Evolutionary conservation across 208 protist species (phyloP), one percentile per base, ranked within the genome.

Genomic region (Porcisia hertigi): DNA sequence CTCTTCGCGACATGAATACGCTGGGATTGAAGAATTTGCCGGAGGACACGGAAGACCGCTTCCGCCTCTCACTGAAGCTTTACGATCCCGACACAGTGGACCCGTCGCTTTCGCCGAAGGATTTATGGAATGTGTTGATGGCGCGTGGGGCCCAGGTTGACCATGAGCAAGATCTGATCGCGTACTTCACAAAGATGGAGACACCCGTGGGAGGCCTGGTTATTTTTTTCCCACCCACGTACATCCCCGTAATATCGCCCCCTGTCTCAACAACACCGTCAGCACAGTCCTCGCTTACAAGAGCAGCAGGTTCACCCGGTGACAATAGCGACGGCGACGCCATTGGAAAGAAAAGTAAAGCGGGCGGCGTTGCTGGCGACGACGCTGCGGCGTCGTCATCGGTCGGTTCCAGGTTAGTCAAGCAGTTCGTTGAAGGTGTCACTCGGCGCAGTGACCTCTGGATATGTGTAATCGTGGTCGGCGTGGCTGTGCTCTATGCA

Each of bases 101-200:
- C 63, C 57, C 60, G 39, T 23, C 49, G 5, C 53, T 82, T 3
- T 16, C 73, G 16, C 49, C 82, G 20, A 86, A 79, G 70, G 71
- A 90, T 60, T 39, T 85, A 75, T 87, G 83, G 86, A 69, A 36
- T 43, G 62, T 79, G 73, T 47, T 76, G 59, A 57, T 57, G 71
- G 76, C 57, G 53, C 80, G 63, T 43, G 77, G 62, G 0, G 49
- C 70, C 9, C 66, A 41, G 66, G 70, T 88, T 2, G 80, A 83
- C n/a, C 84, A 91, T 58, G 81, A 88, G 79, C 75, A 82, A 41
- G 82, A 88, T 69, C 23, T 93, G 18, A 66, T 80, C 16, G 84
- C 86, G 12, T 79, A 81, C 58, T 92, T 92, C 57, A 76, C 69
- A 2, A 83, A 79, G 53, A 69, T 45, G 25, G 71, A 80, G 49